Evolutionary conservation across 345 rosid species (phyloP).

Genomic region (Microcos paniculata): DNA sequence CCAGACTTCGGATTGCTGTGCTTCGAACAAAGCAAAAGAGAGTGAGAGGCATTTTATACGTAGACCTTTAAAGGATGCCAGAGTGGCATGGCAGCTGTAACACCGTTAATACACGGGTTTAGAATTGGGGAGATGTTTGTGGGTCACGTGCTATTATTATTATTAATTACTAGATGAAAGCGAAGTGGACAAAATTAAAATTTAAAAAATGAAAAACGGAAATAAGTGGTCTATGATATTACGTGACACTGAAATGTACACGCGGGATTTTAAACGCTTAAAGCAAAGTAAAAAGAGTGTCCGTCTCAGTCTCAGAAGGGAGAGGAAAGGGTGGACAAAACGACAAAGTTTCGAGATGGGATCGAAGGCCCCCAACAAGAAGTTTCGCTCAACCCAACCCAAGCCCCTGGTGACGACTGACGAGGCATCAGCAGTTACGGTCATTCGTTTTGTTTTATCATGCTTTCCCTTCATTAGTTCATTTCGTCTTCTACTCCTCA

Average conservation of each 20-base stretch:
- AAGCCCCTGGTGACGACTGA: too few relatives aligned
- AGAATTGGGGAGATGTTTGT: neutral
- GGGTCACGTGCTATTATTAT: slow-evolving; percentile 4
- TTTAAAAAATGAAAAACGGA: neutral
- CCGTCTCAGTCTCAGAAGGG: too few relatives aligned
- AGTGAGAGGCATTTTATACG: neutral
- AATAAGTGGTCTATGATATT: neutral
- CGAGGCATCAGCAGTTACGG: too few relatives aligned
- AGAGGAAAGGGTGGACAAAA: neutral
- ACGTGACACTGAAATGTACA: neutral
- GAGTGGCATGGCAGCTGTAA: slow-evolving; percentile 7
- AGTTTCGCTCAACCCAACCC: neutral
- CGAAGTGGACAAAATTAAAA: too few relatives aligned
- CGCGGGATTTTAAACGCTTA: neutral
- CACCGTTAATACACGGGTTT: slow-evolving; percentile 1
- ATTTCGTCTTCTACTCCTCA: too few relatives aligned
- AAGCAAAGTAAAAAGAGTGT: too few relatives aligned
- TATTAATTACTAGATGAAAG: too few relatives aligned
- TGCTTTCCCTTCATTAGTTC: too few relatives aligned
- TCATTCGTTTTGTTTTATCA: too few relatives aligned
- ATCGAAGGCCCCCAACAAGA: neutral
- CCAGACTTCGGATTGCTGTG: neutral
- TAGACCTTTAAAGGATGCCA: neutral
- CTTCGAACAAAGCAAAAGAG: neutral
- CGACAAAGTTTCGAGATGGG: neutral